phyloP scores from a whole-genome alignment of 2,329 filamentous ascomycete genomes.

The Zasmidium citrigriseum region DNA sequence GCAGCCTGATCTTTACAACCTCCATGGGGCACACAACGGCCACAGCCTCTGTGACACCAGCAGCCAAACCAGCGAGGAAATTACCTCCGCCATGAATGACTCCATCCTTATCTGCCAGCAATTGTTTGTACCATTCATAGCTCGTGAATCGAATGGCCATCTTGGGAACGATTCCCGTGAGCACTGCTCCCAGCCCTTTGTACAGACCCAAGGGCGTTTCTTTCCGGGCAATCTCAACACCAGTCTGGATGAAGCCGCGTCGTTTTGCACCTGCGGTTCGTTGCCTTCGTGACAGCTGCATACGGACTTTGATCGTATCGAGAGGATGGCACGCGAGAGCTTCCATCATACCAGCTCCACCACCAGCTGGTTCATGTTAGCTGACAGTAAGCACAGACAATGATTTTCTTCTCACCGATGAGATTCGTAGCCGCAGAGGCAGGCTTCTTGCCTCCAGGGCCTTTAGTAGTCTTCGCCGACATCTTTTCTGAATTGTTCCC shows the following conservation, averaged over 20 bases:
- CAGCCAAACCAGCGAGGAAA: constrained; percentile 80
- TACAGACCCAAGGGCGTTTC: constrained; percentile 93
- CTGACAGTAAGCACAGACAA: neutral
- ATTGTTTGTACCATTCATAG: constrained; percentile 92
- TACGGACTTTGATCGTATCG: constrained; percentile 97
- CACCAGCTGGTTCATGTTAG: constrained; percentile 67
- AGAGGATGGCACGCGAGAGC: constrained; percentile 93
- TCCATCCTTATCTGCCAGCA: constrained; percentile 70
- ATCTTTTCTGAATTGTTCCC: constrained; percentile 40
- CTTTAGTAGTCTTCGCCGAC: constrained; percentile 61
- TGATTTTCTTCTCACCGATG: constrained; percentile 62
- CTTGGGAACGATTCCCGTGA: constrained; percentile 96
- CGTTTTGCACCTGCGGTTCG: constrained; percentile 77
- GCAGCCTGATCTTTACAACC: constrained; percentile 96
- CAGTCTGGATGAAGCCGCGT: constrained; percentile 85
- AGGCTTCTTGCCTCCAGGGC: constrained; percentile 68
- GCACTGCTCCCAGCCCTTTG: constrained; percentile 95
- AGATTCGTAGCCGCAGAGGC: constrained; percentile 86
- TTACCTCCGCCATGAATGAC: constrained; percentile 70
- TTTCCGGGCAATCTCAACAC: constrained; percentile 79
- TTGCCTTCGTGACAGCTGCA: constrained; percentile 92
- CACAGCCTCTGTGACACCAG: constrained; percentile 94
- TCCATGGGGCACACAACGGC: constrained; percentile 98
- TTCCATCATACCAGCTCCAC: constrained; percentile 99
- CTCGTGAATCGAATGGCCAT: constrained; percentile 99